Evolutionary conservation across 306 rosid species (phyloP), one percentile per base, ranked within the genome.

Genomic region (Boehmeria nivea): DNA sequence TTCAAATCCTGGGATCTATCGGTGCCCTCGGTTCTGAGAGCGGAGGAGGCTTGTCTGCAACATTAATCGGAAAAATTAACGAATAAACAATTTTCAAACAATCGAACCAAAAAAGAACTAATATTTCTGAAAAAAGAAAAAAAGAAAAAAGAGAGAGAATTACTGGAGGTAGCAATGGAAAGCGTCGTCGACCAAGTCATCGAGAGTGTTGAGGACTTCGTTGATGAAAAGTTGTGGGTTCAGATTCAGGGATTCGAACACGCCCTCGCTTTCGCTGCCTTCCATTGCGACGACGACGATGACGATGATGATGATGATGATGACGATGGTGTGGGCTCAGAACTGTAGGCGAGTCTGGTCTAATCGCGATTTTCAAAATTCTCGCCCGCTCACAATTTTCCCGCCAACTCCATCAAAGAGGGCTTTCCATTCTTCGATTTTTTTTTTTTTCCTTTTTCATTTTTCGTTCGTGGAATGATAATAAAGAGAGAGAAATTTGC

Each of bases 191-290:
- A 78, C 58, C 39, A 83, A 66, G 43, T 83, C 80, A 55, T 87
- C 96, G 27, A 73, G 78, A 38, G 54, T 38, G 76, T 87, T 87
- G 56, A 87, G 75, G 69, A 79, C 75, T 70, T 72, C 83, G 65
- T 91, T 87, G 53, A 85, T 42, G 72, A 84, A 91, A 43, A 84
- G 84, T 54, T 75, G 84, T 0, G 99, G 96, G 43, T 91, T 78
- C 16, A 78, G 77, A 72, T 82, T 75, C 8, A 84, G 74, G 22
- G 87, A 81, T 51, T 76, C 70, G 43, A 84, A 87, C 8, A 77
- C 48, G 6, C 75, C 78, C 45, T 91, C 96, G 54, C 93, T 72
- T 33, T 82, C 70, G 14, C 81, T 75, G 28, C 72, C 87, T 65
- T 81, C 93, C 93, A 83, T 87, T 39, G 15, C 1, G 45, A 40